phyloP scores from a whole-genome alignment of 768 basidiomycete species.

The Phaeolepiota aurea region DNA sequence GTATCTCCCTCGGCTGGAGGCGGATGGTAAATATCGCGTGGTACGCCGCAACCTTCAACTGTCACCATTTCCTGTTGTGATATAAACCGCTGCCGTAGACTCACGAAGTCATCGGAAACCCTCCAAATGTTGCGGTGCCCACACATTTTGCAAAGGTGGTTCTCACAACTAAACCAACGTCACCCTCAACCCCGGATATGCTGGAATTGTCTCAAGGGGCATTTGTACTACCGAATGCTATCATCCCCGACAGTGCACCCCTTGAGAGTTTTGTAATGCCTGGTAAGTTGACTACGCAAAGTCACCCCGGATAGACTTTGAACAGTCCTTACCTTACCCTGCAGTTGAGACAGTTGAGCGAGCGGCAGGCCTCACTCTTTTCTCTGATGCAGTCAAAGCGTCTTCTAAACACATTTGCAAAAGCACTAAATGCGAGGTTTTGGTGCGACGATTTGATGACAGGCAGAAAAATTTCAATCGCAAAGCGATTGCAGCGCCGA shows the following conservation, averaged over 20 bases:
- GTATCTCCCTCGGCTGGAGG: constrained; percentile 81
- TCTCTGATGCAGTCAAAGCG: constrained; percentile 72
- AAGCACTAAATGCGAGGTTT: constrained; percentile 79
- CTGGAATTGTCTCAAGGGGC: constrained; percentile 83
- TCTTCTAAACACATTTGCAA: constrained; percentile 82
- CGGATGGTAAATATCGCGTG: constrained; percentile 93
- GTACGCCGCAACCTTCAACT: constrained; percentile 38
- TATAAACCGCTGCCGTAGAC: constrained; percentile 44
- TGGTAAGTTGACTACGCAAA: constrained; percentile 35
- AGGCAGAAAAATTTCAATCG: constrained; percentile 58
- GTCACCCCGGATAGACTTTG: no score
- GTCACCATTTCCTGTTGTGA: not conserved
- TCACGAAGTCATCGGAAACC: constrained; percentile 91
- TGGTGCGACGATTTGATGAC: constrained; percentile 88
- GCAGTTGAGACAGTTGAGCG: constrained; percentile 89
- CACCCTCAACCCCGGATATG: constrained; percentile 60
- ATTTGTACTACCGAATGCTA: constrained; percentile 93
- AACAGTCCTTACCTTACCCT: constrained; percentile 1
- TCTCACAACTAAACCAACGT: constrained; percentile 65
- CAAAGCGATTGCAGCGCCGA: constrained; percentile 46
- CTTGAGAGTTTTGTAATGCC: constrained; percentile 78
- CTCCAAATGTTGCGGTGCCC: constrained; percentile 87
- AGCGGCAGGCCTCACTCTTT: constrained; percentile 81
- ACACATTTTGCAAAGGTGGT: constrained; percentile 99
- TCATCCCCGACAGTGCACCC: constrained; percentile 78